Conservation (phyloP, 805 yeast species). For the Saccharomycopsis oosterbeekiorum region DNA sequence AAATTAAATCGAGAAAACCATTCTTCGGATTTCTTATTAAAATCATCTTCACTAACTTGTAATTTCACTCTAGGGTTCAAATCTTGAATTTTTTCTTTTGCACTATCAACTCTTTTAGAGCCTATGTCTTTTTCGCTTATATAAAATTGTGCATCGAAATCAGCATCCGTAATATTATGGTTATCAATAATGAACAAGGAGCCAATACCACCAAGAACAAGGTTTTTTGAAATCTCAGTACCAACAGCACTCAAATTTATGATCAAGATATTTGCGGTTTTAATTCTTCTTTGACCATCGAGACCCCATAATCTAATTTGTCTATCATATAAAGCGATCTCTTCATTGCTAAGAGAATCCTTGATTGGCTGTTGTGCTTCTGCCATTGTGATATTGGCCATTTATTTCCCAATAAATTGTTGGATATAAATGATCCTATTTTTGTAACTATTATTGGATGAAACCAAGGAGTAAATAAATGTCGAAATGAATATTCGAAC, state of each 20-base stretch:
- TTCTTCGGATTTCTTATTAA: conserved; percentile 20
- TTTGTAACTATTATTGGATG: too few relatives aligned
- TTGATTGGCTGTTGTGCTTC: not conserved
- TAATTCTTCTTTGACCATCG: conserved; percentile 73
- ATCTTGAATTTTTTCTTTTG: conserved; percentile 48
- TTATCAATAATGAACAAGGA: conserved; percentile 60
- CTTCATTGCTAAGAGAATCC: conserved; percentile 42
- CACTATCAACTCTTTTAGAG: conserved; percentile 41
- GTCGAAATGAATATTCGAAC: too few relatives aligned
- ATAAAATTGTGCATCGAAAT: conserved; percentile 69
- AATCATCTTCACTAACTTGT: conserved; percentile 29
- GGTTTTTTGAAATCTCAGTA: conserved; percentile 71
- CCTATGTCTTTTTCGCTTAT: conserved; percentile 50
- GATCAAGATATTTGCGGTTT: conserved; percentile 61
- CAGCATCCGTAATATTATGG: conserved; percentile 44
- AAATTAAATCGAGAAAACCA: conserved; percentile 54
- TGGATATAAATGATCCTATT: too few relatives aligned
- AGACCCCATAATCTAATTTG: conserved; percentile 96
- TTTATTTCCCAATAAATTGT: not conserved
- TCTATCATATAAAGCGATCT: conserved; percentile 85
- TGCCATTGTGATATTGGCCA: not conserved
- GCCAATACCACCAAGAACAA: conserved; percentile 84
- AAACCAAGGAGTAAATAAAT: too few relatives aligned
- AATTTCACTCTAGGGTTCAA: conserved; percentile 74
- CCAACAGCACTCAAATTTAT: conserved; percentile 72